Conservation (phyloP, 495 filamentous ascomycete genomes). For the Neurospora cerealis region DNA sequence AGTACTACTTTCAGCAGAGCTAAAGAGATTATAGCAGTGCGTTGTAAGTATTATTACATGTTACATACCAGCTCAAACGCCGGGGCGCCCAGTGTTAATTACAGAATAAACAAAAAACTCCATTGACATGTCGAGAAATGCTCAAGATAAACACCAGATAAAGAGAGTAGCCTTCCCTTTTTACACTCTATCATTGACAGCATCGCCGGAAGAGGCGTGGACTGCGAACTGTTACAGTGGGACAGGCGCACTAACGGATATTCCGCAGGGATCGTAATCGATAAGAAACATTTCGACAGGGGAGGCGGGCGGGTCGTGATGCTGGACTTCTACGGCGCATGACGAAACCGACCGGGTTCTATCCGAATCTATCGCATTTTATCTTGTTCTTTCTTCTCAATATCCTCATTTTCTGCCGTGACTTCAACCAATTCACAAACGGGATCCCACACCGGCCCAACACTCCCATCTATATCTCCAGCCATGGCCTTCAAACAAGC, state of each 20-base stretch:
- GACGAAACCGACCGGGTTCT: background rate
- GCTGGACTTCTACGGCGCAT: background rate
- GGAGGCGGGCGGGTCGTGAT: background rate
- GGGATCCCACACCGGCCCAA: background rate
- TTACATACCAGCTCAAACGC: background rate
- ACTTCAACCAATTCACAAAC: background rate
- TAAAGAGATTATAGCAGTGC: background rate
- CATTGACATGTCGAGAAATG: background rate
- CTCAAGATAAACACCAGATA: background rate
- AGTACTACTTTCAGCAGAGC: background rate
- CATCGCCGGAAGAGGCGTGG: background rate
- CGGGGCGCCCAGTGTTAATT: background rate
- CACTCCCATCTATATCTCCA: background rate
- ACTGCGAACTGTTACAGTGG: background rate
- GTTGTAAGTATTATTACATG: background rate
- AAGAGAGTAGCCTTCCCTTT: background rate
- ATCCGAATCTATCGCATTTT: background rate
- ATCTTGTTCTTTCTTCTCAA: background rate
- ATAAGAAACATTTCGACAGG: constrained; percentile 1
- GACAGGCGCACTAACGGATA: background rate
- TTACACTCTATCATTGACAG: background rate
- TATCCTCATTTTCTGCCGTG: background rate
- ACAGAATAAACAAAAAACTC: background rate
- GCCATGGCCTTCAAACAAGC: constrained; percentile 12
- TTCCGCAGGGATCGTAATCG: background rate